phyloP scores from a whole-genome alignment of 148 eudicot genomes.

The Arbutus unedo region DNA sequence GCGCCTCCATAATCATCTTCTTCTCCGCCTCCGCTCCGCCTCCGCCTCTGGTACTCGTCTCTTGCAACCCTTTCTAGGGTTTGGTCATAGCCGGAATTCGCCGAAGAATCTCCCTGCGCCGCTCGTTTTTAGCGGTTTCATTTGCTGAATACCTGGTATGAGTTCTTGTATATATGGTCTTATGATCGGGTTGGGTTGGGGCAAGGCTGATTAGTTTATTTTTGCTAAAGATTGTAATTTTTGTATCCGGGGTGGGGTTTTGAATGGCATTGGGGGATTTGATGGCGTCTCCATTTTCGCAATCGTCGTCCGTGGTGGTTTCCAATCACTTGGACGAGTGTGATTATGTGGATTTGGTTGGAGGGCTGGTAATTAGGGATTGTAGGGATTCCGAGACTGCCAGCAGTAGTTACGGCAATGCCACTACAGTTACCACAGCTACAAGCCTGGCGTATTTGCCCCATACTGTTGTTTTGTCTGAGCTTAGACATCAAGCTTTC shows the following conservation, averaged over 20 bases:
- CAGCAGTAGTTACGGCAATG: conserved; percentile 36
- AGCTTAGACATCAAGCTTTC: conserved; percentile 74
- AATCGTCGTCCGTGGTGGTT: conserved; percentile 37
- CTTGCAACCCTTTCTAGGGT: conserved; percentile 17
- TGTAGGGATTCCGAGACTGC: conserved; percentile 40
- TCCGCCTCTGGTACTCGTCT: conserved; percentile 12
- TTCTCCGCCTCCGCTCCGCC: conserved; percentile 18
- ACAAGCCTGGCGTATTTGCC: conserved; percentile 82
- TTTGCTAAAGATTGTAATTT: neutral
- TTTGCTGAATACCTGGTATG: neutral
- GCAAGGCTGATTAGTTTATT: conserved; percentile 14
- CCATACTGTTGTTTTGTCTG: conserved; percentile 65
- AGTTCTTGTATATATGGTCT: neutral
- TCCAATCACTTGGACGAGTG: conserved; percentile 50
- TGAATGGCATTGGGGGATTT: conserved; percentile 95
- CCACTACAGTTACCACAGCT: conserved; percentile 17
- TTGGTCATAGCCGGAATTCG: conserved; percentile 36
- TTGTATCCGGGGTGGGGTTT: conserved; percentile 21
- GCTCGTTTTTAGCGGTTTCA: conserved; percentile 31
- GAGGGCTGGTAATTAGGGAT: conserved; percentile 4
- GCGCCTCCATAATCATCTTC: conserved; percentile 15
- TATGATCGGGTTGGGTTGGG: conserved; percentile 16
- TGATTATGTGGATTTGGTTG: conserved; percentile 27
- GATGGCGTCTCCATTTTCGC: conserved; percentile 72
- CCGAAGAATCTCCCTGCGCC: conserved; percentile 35